These are phyloP conservation scores for Tolypocladium album DNA, from an alignment of 2,329 filamentous ascomycete genomes.

Conservation along the genomic window DNA sequence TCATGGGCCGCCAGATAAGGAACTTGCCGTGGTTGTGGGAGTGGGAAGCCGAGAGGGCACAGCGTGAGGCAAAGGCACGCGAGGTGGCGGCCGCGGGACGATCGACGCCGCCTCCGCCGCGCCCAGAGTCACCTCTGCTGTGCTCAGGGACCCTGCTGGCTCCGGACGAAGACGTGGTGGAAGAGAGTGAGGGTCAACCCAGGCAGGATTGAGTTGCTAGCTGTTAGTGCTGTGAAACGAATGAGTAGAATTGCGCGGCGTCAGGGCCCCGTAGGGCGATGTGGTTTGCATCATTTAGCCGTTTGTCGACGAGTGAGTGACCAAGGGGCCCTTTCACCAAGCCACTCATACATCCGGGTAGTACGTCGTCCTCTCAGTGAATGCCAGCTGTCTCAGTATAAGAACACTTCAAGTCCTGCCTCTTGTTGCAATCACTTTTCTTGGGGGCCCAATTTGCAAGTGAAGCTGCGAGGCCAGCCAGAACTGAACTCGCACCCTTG, in stretches of 20 bases:
- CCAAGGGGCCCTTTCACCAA: neutral
- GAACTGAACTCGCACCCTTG: neutral
- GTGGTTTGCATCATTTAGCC: neutral
- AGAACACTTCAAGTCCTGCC: neutral
- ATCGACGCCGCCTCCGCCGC: neutral
- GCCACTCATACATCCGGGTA: neutral
- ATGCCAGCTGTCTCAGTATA: neutral
- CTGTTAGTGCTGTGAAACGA: too few species aligned
- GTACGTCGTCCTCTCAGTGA: neutral
- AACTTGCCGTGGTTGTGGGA: conserved; percentile 4
- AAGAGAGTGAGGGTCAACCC: neutral
- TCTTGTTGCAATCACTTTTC: neutral
- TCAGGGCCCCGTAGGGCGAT: neutral
- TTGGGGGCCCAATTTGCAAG: neutral
- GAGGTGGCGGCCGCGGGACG: neutral
- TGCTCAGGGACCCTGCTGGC: neutral
- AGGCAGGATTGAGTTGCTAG: neutral
- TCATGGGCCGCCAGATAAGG: conserved; percentile 2
- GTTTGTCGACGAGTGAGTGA: neutral
- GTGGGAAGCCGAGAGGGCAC: neutral
- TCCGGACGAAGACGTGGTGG: neutral
- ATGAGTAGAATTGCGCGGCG: neutral
- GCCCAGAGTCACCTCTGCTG: neutral
- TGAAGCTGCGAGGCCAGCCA: neutral
- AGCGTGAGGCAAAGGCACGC: neutral